Percentiles rank a stretch among this genome's conserved stretches.
Evolutionary conservation across 2,329 filamentous ascomycete genomes (phyloP).

Genomic region (Dothideomycetidae sp.): DNA sequence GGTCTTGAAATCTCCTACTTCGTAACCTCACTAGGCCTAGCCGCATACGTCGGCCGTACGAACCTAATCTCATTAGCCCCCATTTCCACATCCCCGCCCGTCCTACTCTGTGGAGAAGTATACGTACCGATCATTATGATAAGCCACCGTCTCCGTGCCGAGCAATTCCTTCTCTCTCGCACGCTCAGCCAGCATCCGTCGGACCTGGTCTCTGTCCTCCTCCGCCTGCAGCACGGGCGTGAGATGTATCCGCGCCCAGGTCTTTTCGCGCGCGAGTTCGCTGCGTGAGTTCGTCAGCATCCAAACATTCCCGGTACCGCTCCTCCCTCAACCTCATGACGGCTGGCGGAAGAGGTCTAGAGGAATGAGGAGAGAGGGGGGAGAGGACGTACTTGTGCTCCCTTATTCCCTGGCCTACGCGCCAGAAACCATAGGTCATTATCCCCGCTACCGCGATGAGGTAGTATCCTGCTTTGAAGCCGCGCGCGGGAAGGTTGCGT

Average conservation of each 20-base stretch:
- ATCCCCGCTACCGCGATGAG: slow-evolving; percentile 61
- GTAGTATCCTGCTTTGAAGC: slow-evolving; percentile 72
- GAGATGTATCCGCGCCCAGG: slow-evolving; percentile 92
- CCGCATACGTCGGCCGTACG: slow-evolving; percentile 65
- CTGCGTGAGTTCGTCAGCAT: slow-evolving; percentile 33
- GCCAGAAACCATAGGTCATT: slow-evolving; percentile 86
- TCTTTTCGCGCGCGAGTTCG: slow-evolving; percentile 91
- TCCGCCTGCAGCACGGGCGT: slow-evolving; percentile 90
- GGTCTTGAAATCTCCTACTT: slow-evolving; percentile 30
- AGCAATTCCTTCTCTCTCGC: slow-evolving; percentile 80
- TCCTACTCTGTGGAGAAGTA: not conserved
- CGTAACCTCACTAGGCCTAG: slow-evolving; percentile 47
- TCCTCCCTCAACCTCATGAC: not conserved
- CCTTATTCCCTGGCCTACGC: slow-evolving; percentile 64
- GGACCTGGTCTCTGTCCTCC: slow-evolving; percentile 87
- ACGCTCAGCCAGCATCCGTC: slow-evolving; percentile 73
- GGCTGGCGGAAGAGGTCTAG: not conserved
- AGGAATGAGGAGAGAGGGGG: not conserved
- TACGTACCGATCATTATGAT: slow-evolving; percentile 73
- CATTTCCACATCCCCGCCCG: slow-evolving; percentile 3
- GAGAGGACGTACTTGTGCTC: slow-evolving; percentile 66
- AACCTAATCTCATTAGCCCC: slow-evolving; percentile 39
- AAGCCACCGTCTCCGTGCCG: slow-evolving; percentile 70
- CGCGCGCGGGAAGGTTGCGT: slow-evolving; percentile 83
- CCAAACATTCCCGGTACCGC: not conserved